Evolutionary conservation across 2,329 filamentous ascomycete genomes (phyloP), one percentile per base, ranked within the genome.

Genomic region (Fusarium algeriense): DNA sequence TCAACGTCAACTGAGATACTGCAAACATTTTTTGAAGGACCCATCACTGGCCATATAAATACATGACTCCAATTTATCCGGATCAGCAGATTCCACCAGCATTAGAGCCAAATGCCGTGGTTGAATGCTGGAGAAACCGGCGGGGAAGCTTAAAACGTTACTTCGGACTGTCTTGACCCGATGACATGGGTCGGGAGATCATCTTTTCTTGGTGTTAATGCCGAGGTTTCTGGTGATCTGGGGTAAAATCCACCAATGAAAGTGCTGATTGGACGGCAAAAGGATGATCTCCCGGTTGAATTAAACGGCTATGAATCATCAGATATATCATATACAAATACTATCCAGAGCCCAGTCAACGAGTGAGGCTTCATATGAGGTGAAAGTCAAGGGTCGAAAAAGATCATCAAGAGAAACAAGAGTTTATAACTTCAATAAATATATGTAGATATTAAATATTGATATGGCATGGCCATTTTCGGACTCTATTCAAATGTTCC

Each of bases 171-270:
- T 48, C 2, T 23, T 26, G 30, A 34, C 40, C 40, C 53, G 53
- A 20, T 28, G 8, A 20, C 17, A 55, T 35, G 40, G 40, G 38
- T 13, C 17, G 17, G 30, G n/a, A 55, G 4, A 8, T 35, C 38
- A 10, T 3, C 62, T 43, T 41, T 37, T 44, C 40, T 40, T 30
- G 37, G 62, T 23, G 34, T 41, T 11, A 23, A 26, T 50, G 13
- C 63, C 61, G 61, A 60, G 7, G 15, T 20, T 15, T 34, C 6
- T 13, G 7, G 23, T 9, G 17, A 37, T 17, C n/a, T 13, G 45
- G 15, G 15, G 30, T 17, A 38, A 32, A 43, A n/a, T 61, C 62
- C 54, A 53, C 64, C 64, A 66, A 66, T 66, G 6, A 13, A 10
- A n/a, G 6, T 9, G 3, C 2, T 23, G 7, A 15, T 14, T 32